phyloP scores from a whole-genome alignment of 2,329 filamentous ascomycete genomes.

The Orbilia brochopaga region DNA sequence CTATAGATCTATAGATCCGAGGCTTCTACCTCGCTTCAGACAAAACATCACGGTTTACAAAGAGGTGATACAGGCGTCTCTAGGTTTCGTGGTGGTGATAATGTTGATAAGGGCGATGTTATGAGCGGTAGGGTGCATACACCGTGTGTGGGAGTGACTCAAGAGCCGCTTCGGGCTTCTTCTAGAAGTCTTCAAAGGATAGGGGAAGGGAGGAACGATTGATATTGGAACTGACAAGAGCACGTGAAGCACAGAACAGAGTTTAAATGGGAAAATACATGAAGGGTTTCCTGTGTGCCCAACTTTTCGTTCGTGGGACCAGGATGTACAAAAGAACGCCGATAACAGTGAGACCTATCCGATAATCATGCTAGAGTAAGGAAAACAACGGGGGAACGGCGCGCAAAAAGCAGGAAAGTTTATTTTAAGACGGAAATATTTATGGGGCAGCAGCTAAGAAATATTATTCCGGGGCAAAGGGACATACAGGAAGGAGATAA shows the following conservation, averaged over 20 bases:
- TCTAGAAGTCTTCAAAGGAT: neutral
- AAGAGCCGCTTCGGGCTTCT: neutral
- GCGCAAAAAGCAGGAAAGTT: conserved; percentile 17
- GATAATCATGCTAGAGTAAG: conserved; percentile 45
- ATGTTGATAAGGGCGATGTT: neutral
- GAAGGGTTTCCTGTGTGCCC: conserved; percentile 36
- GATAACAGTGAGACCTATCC: conserved; percentile 46
- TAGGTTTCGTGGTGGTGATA: neutral
- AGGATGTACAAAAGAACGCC: conserved; percentile 50
- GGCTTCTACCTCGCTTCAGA: conserved; percentile 2
- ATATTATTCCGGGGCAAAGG: conserved; percentile 7
- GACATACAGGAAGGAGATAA: conserved; percentile 49
- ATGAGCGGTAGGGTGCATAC: conserved; percentile 2
- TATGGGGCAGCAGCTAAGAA: conserved; percentile 19
- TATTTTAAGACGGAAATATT: conserved; percentile 41
- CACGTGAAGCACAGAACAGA: neutral
- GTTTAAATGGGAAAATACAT: conserved; percentile 47
- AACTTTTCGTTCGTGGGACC: conserved; percentile 37
- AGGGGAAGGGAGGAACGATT: conserved; percentile 4
- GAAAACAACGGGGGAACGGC: conserved; percentile 3
- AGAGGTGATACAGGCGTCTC: conserved; percentile 24
- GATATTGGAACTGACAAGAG: conserved; percentile 17
- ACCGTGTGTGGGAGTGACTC: neutral
- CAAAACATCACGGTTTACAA: conserved; percentile 19
- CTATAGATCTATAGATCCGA: conserved; percentile 1